Conservation (phyloP, 495 filamentous ascomycete genomes). For the Annulohypoxylon maeteangense region DNA sequence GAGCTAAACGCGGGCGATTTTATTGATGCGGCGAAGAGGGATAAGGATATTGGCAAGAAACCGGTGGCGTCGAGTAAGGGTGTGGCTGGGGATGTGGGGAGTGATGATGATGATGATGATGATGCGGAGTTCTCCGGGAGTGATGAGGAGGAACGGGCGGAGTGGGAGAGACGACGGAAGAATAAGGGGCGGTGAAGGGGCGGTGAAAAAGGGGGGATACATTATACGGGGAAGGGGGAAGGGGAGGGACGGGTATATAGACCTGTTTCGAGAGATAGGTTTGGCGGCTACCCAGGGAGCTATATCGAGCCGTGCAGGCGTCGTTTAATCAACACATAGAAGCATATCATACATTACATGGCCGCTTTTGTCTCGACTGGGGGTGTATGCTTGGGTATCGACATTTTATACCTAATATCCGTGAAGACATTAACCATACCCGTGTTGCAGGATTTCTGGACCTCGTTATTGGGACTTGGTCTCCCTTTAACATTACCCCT, state of each 20-base stretch:
- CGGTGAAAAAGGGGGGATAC: not conserved
- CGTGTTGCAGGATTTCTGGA: not conserved
- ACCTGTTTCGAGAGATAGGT: conserved; percentile 4
- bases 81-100: not conserved
- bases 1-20: conserved; percentile 62
- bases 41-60: too few species aligned
- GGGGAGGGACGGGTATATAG: conserved; percentile 16
- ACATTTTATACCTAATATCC: not conserved
- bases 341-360: conserved; percentile 11
- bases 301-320: not conserved
- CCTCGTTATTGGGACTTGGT: not conserved
- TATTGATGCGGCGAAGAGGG: conserved; percentile 42
- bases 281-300: conserved; percentile 11
- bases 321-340: conserved; percentile 13
- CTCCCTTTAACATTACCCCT: not conserved
- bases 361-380: not conserved
- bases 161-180: conserved; percentile 60
- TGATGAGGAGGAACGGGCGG: conserved; percentile 63
- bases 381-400: not conserved
- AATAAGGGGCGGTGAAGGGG: conserved; percentile 48
- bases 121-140: conserved; percentile 64
- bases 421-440: not conserved
- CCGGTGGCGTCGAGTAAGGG: too few species aligned
- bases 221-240: not conserved
- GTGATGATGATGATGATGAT: conserved; percentile 52